Conservation (phyloP, 2,329 filamentous ascomycete species). For the Ilyonectria sp. region DNA sequence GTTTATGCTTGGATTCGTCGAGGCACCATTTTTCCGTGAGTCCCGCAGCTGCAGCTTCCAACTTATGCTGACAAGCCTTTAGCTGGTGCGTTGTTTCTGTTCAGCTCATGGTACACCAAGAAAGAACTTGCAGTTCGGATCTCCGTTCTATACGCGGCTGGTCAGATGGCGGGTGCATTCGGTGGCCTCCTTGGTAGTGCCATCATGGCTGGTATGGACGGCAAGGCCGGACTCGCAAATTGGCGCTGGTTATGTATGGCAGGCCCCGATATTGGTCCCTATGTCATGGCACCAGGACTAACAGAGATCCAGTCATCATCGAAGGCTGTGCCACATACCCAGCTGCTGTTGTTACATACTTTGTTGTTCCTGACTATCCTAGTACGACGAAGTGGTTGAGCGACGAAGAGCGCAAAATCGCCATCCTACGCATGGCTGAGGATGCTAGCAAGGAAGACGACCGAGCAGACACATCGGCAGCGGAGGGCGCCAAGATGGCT, state of each 20-base stretch:
- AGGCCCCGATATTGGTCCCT: fast-evolving
- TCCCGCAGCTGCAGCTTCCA: neutral
- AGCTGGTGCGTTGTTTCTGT: slow-evolving; percentile 20
- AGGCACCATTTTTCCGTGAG: slow-evolving; percentile 8
- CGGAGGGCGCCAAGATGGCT: slow-evolving; percentile 66
- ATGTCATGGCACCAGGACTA: neutral
- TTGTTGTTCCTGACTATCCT: slow-evolving; percentile 30
- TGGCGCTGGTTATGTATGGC: slow-evolving; percentile 64
- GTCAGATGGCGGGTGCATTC: slow-evolving; percentile 80
- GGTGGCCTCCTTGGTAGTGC: slow-evolving; percentile 76
- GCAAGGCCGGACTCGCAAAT: slow-evolving; percentile 69
- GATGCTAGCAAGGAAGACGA: too few relatives aligned
- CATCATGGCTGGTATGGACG: slow-evolving; percentile 77
- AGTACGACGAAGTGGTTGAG: too few relatives aligned
- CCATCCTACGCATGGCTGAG: too few relatives aligned
- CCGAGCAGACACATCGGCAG: too few relatives aligned
- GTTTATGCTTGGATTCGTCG: too few relatives aligned
- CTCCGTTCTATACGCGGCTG: slow-evolving; percentile 77
- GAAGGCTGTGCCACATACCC: too few relatives aligned
- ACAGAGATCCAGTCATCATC: neutral
- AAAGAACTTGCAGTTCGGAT: slow-evolving; percentile 78
- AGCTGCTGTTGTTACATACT: slow-evolving; percentile 22
- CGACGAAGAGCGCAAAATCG: too few relatives aligned
- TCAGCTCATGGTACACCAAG: slow-evolving; percentile 51
- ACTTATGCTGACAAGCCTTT: neutral